Evolutionary conservation across 2,329 filamentous ascomycete species (phyloP).

Genomic region (Seiridium cupressi): DNA sequence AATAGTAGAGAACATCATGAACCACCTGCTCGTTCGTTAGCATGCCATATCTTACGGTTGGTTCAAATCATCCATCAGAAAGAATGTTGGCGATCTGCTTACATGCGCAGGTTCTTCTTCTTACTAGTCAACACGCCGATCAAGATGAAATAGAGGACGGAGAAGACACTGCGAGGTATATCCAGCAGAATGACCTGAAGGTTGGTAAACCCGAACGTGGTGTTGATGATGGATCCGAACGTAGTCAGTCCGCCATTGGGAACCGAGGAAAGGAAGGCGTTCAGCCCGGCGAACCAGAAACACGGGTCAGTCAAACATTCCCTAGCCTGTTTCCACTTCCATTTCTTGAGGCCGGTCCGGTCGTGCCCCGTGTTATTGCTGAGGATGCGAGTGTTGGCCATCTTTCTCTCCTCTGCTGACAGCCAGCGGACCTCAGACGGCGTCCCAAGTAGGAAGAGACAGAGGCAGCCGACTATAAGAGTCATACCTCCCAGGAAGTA

Average conservation of each 20-base stretch:
- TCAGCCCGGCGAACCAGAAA: conserved; percentile 35
- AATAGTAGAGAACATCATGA: conserved; percentile 34
- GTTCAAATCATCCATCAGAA: neutral
- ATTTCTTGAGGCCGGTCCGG: conserved; percentile 32
- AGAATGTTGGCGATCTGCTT: conserved; percentile 4
- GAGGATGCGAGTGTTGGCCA: conserved; percentile 33
- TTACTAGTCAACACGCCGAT: conserved; percentile 30
- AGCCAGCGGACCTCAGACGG: conserved; percentile 37
- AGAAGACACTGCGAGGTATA: conserved; percentile 30
- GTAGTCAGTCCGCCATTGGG: conserved; percentile 35
- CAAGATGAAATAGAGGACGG: conserved; percentile 32
- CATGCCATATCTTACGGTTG: neutral
- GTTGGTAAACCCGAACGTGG: conserved; percentile 34
- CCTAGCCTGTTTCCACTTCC: conserved; percentile 34
- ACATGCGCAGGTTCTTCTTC: conserved; percentile 32
- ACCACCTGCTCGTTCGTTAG: conserved; percentile 21
- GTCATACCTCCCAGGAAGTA: conserved; percentile 35
- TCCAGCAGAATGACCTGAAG: conserved; percentile 34
- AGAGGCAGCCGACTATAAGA: conserved; percentile 28
- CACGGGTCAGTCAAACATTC: conserved; percentile 34
- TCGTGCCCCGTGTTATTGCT: conserved; percentile 35
- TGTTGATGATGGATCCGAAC: conserved; percentile 32
- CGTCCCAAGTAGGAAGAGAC: conserved; percentile 33
- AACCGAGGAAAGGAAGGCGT: conserved; percentile 33
- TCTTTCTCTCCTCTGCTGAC: conserved; percentile 31